phyloP scores from a whole-genome alignment of 1,284 basidiomycete genomes.

The Sphagnurus paluster region DNA sequence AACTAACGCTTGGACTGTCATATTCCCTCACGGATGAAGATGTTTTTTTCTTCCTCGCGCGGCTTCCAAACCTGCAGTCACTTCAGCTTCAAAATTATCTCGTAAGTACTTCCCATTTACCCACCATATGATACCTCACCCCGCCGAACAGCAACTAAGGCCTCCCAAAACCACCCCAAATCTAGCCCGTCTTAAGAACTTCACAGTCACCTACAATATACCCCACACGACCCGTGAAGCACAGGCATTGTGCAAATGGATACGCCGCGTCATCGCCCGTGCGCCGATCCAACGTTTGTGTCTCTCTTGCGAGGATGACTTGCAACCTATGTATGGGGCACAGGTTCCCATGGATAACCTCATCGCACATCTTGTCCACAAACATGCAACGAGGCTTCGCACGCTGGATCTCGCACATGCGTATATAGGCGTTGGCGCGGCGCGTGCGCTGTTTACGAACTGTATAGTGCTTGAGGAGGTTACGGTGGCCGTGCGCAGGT shows the following conservation, averaged over 20 bases:
- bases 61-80: slow-evolving; percentile 35
- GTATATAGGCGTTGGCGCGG: slow-evolving; percentile 31
- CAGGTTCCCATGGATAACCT: slow-evolving; percentile 40
- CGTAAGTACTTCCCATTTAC: slow-evolving; percentile 29
- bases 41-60: slow-evolving; percentile 44
- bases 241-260: slow-evolving; percentile 43
- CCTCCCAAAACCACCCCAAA: slow-evolving; percentile 26
- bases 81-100: slow-evolving; percentile 49
- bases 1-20: slow-evolving; percentile 49
- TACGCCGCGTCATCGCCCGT: slow-evolving; percentile 36
- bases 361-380: slow-evolving; percentile 38
- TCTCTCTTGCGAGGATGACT: slow-evolving; percentile 29
- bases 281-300: slow-evolving; percentile 40
- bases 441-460: slow-evolving; percentile 9
- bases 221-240: slow-evolving; percentile 29
- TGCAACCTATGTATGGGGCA: slow-evolving; percentile 17
- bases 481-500: slow-evolving; percentile 24
- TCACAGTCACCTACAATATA: slow-evolving; percentile 36
- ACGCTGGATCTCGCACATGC: slow-evolving; percentile 35
- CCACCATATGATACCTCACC: not conserved
- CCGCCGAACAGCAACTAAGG: slow-evolving; percentile 47
- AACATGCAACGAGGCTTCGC: slow-evolving; percentile 36
- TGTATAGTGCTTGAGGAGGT: slow-evolving; percentile 29
- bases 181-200: slow-evolving; percentile 35
- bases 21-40: slow-evolving; percentile 54